phyloP scores from a whole-genome alignment of 192 early-diverging fungal species.

The Coemansia furcata region DNA sequence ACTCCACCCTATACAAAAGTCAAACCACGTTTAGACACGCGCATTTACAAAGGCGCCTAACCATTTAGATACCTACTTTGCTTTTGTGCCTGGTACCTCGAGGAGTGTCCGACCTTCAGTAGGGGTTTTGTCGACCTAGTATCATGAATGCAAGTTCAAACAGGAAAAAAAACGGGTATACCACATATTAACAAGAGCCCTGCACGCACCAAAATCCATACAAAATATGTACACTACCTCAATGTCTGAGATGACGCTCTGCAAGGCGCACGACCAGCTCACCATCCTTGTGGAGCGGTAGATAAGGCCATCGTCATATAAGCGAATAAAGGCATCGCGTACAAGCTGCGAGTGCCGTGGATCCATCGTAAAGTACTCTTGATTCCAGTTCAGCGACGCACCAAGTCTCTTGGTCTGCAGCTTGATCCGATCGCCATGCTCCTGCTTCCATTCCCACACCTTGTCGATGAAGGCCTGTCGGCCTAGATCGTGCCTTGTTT shows the following conservation, averaged over 20 bases:
- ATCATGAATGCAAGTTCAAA: not conserved
- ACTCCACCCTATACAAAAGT: conserved; percentile 73
- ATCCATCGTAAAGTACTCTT: conserved; percentile 91
- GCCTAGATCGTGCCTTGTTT: conserved; percentile 83
- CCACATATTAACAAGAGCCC: not conserved
- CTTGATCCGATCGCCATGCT: conserved; percentile 77
- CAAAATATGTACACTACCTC: conserved; percentile 55
- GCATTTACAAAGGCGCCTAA: not conserved
- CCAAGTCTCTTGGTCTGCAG: conserved; percentile 80
- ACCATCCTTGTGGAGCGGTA: conserved; percentile 92
- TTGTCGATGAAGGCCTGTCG: conserved; percentile 79
- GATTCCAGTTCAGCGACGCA: conserved; percentile 84
- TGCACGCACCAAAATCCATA: not conserved
- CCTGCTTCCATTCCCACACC: conserved; percentile 85
- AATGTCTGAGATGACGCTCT: conserved; percentile 95
- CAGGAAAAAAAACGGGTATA: not conserved
- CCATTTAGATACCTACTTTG: conserved; percentile 48
- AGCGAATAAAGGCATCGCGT: conserved; percentile 82
- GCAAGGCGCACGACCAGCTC: conserved; percentile 93
- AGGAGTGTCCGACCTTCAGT: conserved; percentile 69
- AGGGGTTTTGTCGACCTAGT: conserved; percentile 76
- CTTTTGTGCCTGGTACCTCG: conserved; percentile 72
- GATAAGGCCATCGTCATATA: conserved; percentile 85
- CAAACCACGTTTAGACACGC: not conserved
- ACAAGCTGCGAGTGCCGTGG: conserved; percentile 68